Base-by-base conservation (phyloP, 345 rosid species). In the Turritis glabra region DNA sequence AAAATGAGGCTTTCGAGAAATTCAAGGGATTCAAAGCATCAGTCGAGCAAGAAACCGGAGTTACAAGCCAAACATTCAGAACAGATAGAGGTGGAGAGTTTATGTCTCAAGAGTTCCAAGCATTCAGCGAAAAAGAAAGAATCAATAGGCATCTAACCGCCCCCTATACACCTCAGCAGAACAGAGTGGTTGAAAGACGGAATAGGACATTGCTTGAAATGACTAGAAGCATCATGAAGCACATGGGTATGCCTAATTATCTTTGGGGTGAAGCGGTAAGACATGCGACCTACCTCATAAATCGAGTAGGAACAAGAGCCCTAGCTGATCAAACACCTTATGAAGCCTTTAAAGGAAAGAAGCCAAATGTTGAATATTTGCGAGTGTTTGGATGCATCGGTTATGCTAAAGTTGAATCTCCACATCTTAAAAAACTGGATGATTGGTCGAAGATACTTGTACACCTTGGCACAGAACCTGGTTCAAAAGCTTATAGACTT, bases 401-500 rank as follows among this genome's bases (percentile, higher is more conserved):
- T 0, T 44, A 64, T 27, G 21, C 37, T 0, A 29, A 15, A 4
- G 3, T 0, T 0, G 6, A 3, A 0, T 0, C 1, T 0, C 14
- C 13, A 1, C 12, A n/a, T 0, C 22, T 29, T 0, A 56, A 1
- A 0, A 56, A 56, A 2, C 13, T 56, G 0, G 61, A 56, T 2
- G 61, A 56, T 6, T 0, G 22, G 6, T 27, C 38, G 1, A 2
- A 1, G 0, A 0, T 3, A 0, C 1, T 56, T 2, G 40, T 56
- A 0, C 40, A 27, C 3, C 12, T 56, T 0, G 61, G 40, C 5
- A 27, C 35, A 0, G 61, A 56, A 15, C 40, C 22, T 0, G 61
- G 61, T 0, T 5, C 56, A 0, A 29, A 56, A 2, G 61, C 40
- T 0, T 32, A 56, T 6, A 0, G 22, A 2, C 2, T 27, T 1